phyloP scores from a whole-genome alignment of 345 rosid species.

The Excoecaria cochinchinensis region DNA sequence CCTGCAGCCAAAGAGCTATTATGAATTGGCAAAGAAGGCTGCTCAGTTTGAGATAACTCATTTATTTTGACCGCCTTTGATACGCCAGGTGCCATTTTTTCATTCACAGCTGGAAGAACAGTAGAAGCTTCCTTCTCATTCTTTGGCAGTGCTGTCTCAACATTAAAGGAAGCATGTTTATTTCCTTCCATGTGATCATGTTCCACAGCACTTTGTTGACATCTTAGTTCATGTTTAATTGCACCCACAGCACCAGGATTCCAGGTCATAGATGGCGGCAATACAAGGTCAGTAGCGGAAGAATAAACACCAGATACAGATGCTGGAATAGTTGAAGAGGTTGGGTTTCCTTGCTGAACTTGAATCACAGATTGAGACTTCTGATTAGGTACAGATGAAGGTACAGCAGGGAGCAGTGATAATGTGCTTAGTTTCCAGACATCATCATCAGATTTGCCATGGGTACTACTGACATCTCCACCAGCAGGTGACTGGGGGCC shows the following conservation, averaged over 20 bases:
- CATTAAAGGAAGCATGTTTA: constrained; percentile 13
- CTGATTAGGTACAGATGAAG: constrained; percentile 19
- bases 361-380: constrained; percentile 32
- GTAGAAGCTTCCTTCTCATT: constrained; percentile 19
- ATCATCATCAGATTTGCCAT: constrained; percentile 26
- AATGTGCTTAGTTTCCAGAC: constrained; percentile 20
- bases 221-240: constrained; percentile 27
- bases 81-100: constrained; percentile 23
- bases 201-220: constrained; percentile 33
- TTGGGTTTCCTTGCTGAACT: constrained; percentile 35
- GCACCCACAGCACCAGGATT: constrained; percentile 33
- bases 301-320: constrained; percentile 38
- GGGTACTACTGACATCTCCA: constrained; percentile 20
- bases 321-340: constrained; percentile 19
- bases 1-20: constrained; percentile 27
- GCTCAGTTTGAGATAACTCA: constrained; percentile 32
- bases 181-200: constrained; percentile 32
- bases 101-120: constrained; percentile 4
- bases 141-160: constrained; percentile 16
- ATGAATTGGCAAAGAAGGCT: constrained; percentile 24
- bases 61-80: constrained; percentile 31
- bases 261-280: constrained; percentile 28
- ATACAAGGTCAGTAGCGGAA: constrained; percentile 42
- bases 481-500: constrained; percentile 15
- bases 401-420: constrained; percentile 12